Evolutionary conservation across 208 protist species (phyloP).

Genomic region (Trypanosoma caninum): DNA sequence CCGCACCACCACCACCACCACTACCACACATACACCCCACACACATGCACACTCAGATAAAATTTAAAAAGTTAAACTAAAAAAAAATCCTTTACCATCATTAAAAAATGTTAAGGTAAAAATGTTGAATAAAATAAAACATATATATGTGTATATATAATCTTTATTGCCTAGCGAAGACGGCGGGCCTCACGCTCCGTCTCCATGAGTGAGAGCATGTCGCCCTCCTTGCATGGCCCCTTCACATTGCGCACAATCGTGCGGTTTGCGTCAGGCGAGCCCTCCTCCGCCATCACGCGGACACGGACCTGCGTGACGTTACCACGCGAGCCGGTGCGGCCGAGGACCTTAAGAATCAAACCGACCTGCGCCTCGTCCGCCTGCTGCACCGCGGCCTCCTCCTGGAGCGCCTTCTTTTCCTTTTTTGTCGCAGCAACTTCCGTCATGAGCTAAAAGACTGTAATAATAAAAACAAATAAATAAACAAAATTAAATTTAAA

Average conservation of each 20-base stretch:
- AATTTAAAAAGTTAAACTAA: not conserved
- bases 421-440: constrained; percentile 62
- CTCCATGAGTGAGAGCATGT: constrained; percentile 99
- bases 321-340: constrained; percentile 99
- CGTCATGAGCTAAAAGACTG: constrained; percentile 25
- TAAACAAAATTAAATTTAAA: constrained; percentile 4
- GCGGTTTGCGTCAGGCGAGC: constrained; percentile 88
- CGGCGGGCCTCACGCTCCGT: constrained; percentile 99
- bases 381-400: constrained; percentile 70
- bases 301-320: constrained; percentile 98
- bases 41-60: not conserved
- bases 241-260: constrained; percentile 99
- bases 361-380: constrained; percentile 91
- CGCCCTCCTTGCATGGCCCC: constrained; percentile 97
- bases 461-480: constrained; percentile 5
- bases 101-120: too few species aligned
- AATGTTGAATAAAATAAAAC: not conserved
- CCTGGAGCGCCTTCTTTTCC: constrained; percentile 73
- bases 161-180: constrained; percentile 91
- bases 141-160: not conserved
- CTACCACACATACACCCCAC: not conserved
- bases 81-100: too few species aligned
- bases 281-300: constrained; percentile 91
- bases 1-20: not conserved
- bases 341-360: constrained; percentile 97